phyloP scores from a whole-genome alignment of 768 basidiomycete species.

The Hemileccinum impolitum region DNA sequence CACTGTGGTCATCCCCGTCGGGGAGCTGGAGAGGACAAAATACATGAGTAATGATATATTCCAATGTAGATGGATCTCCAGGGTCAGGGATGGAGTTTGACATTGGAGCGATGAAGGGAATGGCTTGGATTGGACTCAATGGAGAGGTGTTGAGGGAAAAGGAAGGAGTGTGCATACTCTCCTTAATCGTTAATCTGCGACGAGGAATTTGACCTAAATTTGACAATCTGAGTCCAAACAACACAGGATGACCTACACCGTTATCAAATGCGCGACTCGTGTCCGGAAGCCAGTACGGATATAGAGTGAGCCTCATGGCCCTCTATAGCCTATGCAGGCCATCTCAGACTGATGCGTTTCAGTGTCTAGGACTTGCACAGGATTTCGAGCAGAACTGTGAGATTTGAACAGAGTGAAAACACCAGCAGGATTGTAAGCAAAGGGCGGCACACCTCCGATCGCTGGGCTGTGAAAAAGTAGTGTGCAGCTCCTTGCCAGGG shows the following conservation, averaged over 20 bases:
- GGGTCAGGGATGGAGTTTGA: neutral
- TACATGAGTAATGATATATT: conserved; percentile 40
- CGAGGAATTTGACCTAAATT: neutral
- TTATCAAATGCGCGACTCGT: neutral
- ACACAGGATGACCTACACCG: conserved; percentile 10
- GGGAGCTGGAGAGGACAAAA: conserved; percentile 43
- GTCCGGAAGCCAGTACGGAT: neutral
- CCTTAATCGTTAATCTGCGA: neutral
- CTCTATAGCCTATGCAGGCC: neutral
- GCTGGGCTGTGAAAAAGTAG: too few relatives aligned
- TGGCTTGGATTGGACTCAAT: neutral
- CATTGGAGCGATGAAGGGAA: conserved; percentile 3
- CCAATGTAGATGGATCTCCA: neutral
- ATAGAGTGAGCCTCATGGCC: neutral
- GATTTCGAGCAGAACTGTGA: too few relatives aligned
- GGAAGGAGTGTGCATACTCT: neutral
- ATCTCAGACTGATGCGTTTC: neutral
- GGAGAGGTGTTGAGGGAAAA: neutral
- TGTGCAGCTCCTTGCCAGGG: too few relatives aligned
- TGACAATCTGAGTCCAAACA: conserved; percentile 4
- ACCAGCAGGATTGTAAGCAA: too few relatives aligned
- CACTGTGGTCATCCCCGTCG: conserved; percentile 31
- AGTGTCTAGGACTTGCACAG: too few relatives aligned
- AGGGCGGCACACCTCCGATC: too few relatives aligned
- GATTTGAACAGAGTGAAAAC: too few relatives aligned